Base-by-base conservation (phyloP, 495 filamentous ascomycete species). In the Trypethelium eluteriae region DNA sequence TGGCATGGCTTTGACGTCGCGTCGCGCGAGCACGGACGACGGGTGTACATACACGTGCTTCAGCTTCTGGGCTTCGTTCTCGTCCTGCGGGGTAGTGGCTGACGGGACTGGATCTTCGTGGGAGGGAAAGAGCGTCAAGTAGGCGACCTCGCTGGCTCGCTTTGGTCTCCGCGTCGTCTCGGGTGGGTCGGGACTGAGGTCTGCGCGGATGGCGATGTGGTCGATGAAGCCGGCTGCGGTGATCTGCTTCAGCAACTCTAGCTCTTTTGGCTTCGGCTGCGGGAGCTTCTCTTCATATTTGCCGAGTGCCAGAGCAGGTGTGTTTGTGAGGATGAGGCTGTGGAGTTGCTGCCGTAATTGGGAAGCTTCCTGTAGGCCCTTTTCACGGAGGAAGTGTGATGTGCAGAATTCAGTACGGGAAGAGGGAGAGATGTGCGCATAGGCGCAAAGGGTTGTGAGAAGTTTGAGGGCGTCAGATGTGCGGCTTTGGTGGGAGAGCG, bases 171-270 rank as follows among this genome's bases (percentile, higher is more conserved):
- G 82, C 3, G 80, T 74, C 66, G 85, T 80, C 64, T 89, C 1
- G 91, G 89, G 18, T 81, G 81, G 3, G 91, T 44, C 41, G 6
- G 39, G 89, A 0, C 89, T 81, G 10, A 93, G 80, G 74, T 98
- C 93, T 2, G 92, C 91, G 67, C 94, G 91, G 72, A 98, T 93
- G 63, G 95, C 95, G 62, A 99, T 83, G 66, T 97, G 89, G 78
- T 98, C 95, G 69, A 99, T 87, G 79, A 96, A 99, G 2, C 92
- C 95, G 0, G 92, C 89, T 0, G 93, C 90, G 62, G 91, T 84
- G 73, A 98, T 93, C 74, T 96, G 91, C 72, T 93, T 92, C 9
- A 99, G 81, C 0, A 90, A 86, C 68, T 89, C 88, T 39, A 93
- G 74, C 69, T 95, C 89, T 57, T 88, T 86, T 0, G 84, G 70